Evolutionary conservation across 371 early-diverging fungal genomes (phyloP), one percentile per base, ranked within the genome.

Genomic region (Saksenaea vasiformis): DNA sequence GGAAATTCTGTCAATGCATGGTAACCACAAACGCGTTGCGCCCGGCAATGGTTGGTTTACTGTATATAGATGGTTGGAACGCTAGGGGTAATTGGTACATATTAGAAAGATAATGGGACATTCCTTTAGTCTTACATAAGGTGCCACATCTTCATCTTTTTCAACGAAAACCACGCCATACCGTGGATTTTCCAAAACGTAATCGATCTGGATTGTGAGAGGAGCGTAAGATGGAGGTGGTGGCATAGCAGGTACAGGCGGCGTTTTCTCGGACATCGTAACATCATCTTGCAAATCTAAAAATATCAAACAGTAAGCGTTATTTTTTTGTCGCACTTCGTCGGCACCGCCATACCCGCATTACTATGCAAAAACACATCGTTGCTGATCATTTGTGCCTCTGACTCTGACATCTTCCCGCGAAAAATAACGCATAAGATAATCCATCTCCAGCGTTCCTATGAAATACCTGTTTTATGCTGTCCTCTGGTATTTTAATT

Each of bases 11-110:
- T 97, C 96, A 43, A 94, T 68, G 69, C 96, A 96, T 1, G 97
- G 97, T 47, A 95, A 77, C 96, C 96, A 96, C 39, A 85, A 68
- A 2, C 97, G 87, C 5, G 94, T 87, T 28, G 83, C 86, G 4
- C 93, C 91, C 35, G 92, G 90, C 9, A 86, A 67, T 22, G 89
- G 85, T 51, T 88, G 90, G 66, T 92, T 91, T 59, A 90, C 85
- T 5, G 93, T 93, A 73, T 92, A 92, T 66, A 90, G 74, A 71
- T 91, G 88, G 56, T 88, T 85, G 56, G 79, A 74, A 19, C 85
- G 74, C 88, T 89, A 63, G 19, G 39, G 47, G 22, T 7, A 63
- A 60, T 19, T 17, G 31, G 38, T 5, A 36, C 47, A 28, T 31
- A 9, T 63, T 67, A 14, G 58, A 62, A 34, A 13, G 4, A 43